These are phyloP conservation scores for Ilex aquifolium DNA, from an alignment of 257 asterid species.

Conservation along the genomic window DNA sequence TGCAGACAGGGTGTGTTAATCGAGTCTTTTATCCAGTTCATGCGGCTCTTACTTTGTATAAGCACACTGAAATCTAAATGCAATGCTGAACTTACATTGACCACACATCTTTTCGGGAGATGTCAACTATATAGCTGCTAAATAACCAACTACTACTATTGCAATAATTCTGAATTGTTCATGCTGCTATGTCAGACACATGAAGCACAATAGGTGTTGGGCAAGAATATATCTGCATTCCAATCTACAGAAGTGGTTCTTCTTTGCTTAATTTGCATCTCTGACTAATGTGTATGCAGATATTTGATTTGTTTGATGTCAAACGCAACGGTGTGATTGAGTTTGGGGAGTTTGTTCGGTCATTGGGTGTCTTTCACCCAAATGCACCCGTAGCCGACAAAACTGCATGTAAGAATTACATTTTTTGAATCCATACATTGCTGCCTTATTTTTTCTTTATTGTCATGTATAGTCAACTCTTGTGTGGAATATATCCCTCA, in stretches of 20 bases:
- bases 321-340: slow-evolving; percentile 80
- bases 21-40: neutral
- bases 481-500: neutral
- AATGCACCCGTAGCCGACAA: slow-evolving; percentile 56
- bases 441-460: neutral
- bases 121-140: no score
- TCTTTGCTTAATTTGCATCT: neutral
- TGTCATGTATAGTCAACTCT: no score
- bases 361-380: slow-evolving; percentile 82
- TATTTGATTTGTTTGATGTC: slow-evolving; percentile 70
- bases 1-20: slow-evolving; percentile 64
- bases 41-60: neutral
- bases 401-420: slow-evolving; percentile 47
- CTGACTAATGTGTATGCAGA: slow-evolving; percentile 27
- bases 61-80: neutral
- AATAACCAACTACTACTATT: no score
- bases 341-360: slow-evolving; percentile 83
- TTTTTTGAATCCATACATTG: neutral
- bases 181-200: neutral
- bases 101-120: no score
- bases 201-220: neutral
- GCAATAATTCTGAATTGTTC: neutral
- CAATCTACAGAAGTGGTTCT: neutral
- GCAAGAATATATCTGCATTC: neutral
- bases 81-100: neutral